Evolutionary conservation across 169 alveolate species (phyloP), one percentile per base, ranked within the genome.

Genomic region (Perkinsus marinus): DNA sequence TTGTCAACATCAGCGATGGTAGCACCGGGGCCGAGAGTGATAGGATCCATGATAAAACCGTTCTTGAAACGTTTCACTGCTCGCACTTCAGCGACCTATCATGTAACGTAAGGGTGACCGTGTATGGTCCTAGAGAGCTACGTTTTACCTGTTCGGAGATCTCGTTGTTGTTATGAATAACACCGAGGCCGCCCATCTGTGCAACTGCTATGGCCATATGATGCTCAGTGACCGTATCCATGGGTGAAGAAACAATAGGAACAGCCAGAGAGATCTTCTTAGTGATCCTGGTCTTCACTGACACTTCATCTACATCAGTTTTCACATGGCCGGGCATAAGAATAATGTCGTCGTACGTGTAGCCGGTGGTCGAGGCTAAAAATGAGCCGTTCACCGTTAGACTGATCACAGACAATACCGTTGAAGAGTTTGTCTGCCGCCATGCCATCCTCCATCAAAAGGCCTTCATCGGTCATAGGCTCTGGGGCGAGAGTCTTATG

Each of bases 151-250:
- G 97, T 38, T 95, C 96, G 47, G 95, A 97, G n/a, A 96, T 93
- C 57, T 96, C 93, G 94, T 95, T 93, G 95, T 97, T 97, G 92
- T 96, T 96, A 96, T 97, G 99, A 69, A 97, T 96, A 68, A 97
- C 94, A 0, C 99, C 99, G 39, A 97, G 93, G 19, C 99, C 99
- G 38, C 98, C 98, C 93, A 96, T 93, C 17, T 96, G 93, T 0
- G 99, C 99, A 95, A 97, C 94, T 39, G 96, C 98, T 39, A 96
- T 96, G 37, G 99, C 98, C 99, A 98, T 98, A 46, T 95, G 93
- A 46, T 96, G 95, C 94, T 97, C 99, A 3, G 99, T 98, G 91
- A 98, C 98, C 7, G 99, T 96, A 94, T 91, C 95, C 99, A 97
- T 97, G 39, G 99, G 98, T 5, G 98, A 95, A 30, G 98, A 96